Percentiles rank a stretch among this genome's conserved stretches.
Conservation (phyloP, 805 yeast genomes). For the Torulaspora quercuum region DNA sequence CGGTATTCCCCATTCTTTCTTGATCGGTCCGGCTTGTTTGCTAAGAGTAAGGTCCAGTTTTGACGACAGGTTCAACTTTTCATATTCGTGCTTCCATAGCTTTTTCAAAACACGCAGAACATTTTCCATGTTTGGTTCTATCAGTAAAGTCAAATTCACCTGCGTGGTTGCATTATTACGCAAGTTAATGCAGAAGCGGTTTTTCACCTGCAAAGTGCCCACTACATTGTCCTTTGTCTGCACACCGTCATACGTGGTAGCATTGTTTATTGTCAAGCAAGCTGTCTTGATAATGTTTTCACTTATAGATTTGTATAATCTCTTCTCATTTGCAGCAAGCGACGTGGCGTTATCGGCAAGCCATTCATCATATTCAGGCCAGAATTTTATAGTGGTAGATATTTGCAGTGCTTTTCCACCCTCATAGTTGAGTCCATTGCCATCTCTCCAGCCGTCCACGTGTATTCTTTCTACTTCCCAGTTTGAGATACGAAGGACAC, state of each 20-base stretch:
- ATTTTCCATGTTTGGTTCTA: conserved; percentile 30
- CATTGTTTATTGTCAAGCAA: conserved; percentile 28
- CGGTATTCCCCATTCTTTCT: conserved; percentile 14
- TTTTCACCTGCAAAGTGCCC: conserved; percentile 20
- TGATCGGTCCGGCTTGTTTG: conserved; percentile 12
- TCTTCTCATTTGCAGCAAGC: conserved; percentile 13
- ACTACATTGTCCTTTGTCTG: conserved; percentile 13
- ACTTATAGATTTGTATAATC: conserved; percentile 17
- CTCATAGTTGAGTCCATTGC: conserved; percentile 21
- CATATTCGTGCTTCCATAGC: conserved; percentile 29
- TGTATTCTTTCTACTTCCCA: conserved; percentile 22
- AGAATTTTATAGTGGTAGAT: conserved; percentile 13
- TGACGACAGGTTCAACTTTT: conserved; percentile 29
- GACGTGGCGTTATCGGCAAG: conserved; percentile 6
- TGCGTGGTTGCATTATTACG: conserved; percentile 20
- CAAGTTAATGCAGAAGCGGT: conserved; percentile 28
- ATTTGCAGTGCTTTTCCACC: conserved; percentile 24
- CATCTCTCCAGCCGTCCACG: conserved; percentile 32
- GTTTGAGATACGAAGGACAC: conserved; percentile 22
- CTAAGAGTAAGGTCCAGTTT: conserved; percentile 21
- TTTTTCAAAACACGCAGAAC: conserved; percentile 28
- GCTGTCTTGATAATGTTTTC: conserved; percentile 21
- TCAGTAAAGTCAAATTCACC: conserved; percentile 23
- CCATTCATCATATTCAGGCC: conserved; percentile 25
- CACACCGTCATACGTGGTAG: conserved; percentile 26